Percentiles rank a stretch among this genome's conserved stretches.
These are phyloP conservation scores for Posidonia australis DNA, from an alignment of 106 monocot species.

Conservation along the genomic window DNA sequence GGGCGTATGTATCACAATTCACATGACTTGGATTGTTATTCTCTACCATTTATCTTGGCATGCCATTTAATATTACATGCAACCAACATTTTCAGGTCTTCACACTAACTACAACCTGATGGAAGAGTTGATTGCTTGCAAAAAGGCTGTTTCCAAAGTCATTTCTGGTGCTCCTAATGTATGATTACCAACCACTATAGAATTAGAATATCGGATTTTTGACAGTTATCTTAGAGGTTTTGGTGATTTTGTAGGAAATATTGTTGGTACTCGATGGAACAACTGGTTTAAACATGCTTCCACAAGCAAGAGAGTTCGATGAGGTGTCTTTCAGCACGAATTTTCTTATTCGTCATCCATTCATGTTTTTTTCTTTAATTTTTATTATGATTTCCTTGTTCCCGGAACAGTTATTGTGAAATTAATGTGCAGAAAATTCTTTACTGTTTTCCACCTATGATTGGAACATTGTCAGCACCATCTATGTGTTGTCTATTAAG, in stretches of 20 bases:
- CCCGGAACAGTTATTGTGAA: too few relatives aligned
- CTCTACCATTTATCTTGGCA: not conserved
- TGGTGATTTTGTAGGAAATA: slow-evolving; percentile 46
- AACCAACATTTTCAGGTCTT: slow-evolving; percentile 39
- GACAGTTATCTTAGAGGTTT: not conserved
- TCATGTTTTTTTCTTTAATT: not conserved
- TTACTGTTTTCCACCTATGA: too few relatives aligned
- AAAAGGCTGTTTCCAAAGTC: slow-evolving; percentile 78
- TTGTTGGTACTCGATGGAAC: slow-evolving; percentile 93
- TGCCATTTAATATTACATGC: not conserved
- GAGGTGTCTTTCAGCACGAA: slow-evolving; percentile 39
- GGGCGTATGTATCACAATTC: slow-evolving; percentile 53
- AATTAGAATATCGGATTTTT: not conserved
- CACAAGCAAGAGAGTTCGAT: slow-evolving; percentile 95
- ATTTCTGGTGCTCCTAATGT: slow-evolving; percentile 89
- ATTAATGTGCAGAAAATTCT: too few relatives aligned
- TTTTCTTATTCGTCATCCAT: not conserved
- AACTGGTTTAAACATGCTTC: slow-evolving; percentile 91
- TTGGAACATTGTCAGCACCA: too few relatives aligned
- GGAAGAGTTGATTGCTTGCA: slow-evolving; percentile 94
- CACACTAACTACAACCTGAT: slow-evolving; percentile 93
- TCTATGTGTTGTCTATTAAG: too few relatives aligned
- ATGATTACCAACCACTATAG: slow-evolving; percentile 10
- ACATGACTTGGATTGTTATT: not conserved
- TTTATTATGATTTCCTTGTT: too few relatives aligned